These are phyloP conservation scores for Nyssa sinensis DNA, from an alignment of 148 eudicot species.

Conservation along the genomic window DNA sequence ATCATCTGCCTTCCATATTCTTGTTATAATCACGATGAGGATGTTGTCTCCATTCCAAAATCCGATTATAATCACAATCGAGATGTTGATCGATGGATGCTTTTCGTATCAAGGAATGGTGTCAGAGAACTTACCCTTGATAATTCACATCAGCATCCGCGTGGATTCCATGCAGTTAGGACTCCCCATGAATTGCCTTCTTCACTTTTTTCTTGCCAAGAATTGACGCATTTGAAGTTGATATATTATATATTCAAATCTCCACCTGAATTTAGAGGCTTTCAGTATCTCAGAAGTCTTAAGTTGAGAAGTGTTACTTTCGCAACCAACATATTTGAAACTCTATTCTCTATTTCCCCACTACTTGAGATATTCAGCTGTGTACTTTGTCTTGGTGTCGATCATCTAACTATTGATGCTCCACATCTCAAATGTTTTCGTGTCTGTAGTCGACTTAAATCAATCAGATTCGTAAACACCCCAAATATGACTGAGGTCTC, in stretches of 20 bases:
- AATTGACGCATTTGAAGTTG: not conserved
- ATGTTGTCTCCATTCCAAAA: not conserved
- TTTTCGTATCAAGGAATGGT: constrained; percentile 9
- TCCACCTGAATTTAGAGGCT: not conserved
- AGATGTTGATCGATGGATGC: not conserved
- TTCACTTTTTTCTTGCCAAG: not conserved
- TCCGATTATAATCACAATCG: not conserved
- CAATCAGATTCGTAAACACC: not conserved
- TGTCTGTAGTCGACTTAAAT: not conserved
- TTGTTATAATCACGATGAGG: not conserved
- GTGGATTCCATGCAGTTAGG: too few relatives aligned
- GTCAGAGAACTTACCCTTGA: not conserved
- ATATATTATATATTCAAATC: not conserved
- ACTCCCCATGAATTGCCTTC: not conserved
- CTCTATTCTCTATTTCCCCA: not conserved
- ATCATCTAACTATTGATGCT: not conserved
- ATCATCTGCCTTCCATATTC: not conserved
- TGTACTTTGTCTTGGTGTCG: not conserved
- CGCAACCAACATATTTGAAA: not conserved
- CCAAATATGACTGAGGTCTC: not conserved
- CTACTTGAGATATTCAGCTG: not conserved
- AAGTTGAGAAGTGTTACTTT: not conserved
- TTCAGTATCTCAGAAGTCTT: not conserved
- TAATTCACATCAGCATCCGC: not conserved
- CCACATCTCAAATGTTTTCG: not conserved